Base-by-base conservation (phyloP, 1,139 yeast species). In the Diutina pseudorugosa region DNA sequence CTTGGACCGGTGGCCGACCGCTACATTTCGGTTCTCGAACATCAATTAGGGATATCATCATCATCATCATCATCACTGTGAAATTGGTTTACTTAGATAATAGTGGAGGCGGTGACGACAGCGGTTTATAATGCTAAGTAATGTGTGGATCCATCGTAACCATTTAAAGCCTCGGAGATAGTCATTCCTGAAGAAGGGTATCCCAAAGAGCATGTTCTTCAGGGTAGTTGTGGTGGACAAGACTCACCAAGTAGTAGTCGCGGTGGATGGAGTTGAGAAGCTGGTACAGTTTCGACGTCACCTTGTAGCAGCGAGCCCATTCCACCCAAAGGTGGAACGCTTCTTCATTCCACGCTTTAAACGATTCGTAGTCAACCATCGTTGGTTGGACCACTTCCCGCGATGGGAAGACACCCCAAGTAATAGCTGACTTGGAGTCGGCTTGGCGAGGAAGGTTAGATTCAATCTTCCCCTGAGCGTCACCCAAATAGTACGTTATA, bases 341-440 rank as follows among this genome's bases (percentile, higher is more conserved):
- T 65, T 93, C 98, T 61, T 91, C 96, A 58, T 83, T 79, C 97
- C 97, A 90, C 1, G 96, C 95, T 59, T 78, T 77, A 70, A 90
- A 90, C 3, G 96, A 86, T 60, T 89, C 95, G 59, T 80, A 84
- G 61, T 89, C 96, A 52, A 90, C 82, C 54, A 89, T 84, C 0
- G 98, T 90, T 1, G 96, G 87, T 65, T 89, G 96, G 36, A 87
- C 77, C 51, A 88, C 83, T 63, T 88, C 95, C 58, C 87, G 78
- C 67, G 83, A 85, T 2, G 95, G 95, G 72, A 91, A 90, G 2
- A 86, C 95, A 54, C 97, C 97, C 97, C 97, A 93, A 0, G 98
- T 93, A 9, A 93, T 94, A 23, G 94, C 96, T 59, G 84, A 82
- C 59, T 72, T 73, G 54, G 72, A 67, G 47, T 62, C 59, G 1